Evolutionary conservation across 257 asterid genomes (phyloP), one percentile per base, ranked within the genome.

Genomic region (Handroanthus guayacan): DNA sequence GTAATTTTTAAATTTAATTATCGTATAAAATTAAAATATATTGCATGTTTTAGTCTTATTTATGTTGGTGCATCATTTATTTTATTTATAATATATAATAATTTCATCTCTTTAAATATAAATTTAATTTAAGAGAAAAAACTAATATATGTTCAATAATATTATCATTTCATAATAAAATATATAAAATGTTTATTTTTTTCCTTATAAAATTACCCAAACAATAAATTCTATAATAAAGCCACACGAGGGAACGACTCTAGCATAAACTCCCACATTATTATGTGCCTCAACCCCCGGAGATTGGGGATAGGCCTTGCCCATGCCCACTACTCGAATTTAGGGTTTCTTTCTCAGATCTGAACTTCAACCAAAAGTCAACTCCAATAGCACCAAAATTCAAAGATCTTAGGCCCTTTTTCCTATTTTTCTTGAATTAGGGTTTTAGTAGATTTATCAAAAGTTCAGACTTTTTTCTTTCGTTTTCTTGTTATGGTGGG

Each of bases 261-360:
- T 47, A 41, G 55, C 36, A 55, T 63, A 45, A 31, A 37, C 45
- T 63, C 56, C 20, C 69, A 54, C 63, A 78, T 39, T 69, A 78
- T 34, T 55, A 17, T 57, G 65, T 58, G 65, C 41, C n/a, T 64
- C 52, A 39, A 38, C 36, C 48, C 66, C 43, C 52, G 2, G 69
- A 64, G 62, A 63, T 69, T 72, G 86, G 83, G 80, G 85, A 85
- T 83, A 71, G 82, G 84, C 80, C 88, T 74, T 48, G 25, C 48
- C 67, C 51, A 4, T 38, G 37, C 69, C 58, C 71, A 18, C 77
- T 74, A 36, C 56, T 83, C 78, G 57, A 68, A 50, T 62, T 75
- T 80, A 67, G 80, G 85, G 85, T 82, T 85, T 86, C 76, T 58
- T 45, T 67, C 77, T 74, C 84, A 83, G 87, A 89, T 87, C 94